Evolutionary conservation across 129 eudicot species (phyloP), one percentile per base, ranked within the genome.

Genomic region (Artemisia tridentata): DNA sequence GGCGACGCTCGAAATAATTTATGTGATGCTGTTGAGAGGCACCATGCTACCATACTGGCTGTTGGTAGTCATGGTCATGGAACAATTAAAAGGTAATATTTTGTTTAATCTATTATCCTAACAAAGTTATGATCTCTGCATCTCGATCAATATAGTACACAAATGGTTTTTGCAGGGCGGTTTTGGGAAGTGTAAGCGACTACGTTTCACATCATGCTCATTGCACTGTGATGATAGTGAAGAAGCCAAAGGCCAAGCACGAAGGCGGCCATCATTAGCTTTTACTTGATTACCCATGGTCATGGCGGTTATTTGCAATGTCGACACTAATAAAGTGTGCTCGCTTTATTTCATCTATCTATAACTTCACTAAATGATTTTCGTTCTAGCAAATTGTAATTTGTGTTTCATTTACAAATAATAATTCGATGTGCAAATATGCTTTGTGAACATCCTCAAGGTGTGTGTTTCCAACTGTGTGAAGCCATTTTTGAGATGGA

Each of bases 1-100:
- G 97, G 97, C 10, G 97, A 91, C 78, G 84, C 97, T 20, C 79
- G 97, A 68, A 84, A 86, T 62, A 87, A 82, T 62, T 80, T 91
- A 11, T 88, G 96, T 45, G 92, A 91, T 52, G 88, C 96, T 70
- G 97, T 91, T 12, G 97, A 91, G 58, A 84, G 76, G 82, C 86
- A 88, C 71, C 78, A 88, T 76, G 97, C 97, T 14, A 65, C 92
- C 67, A 76, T 91, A 50, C 72, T 91, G 67, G 93, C 87, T 65
- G 91, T 91, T 69, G 97, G 97, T 50, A 88, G 88, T 69, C 97
- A 91, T 76, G 97, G 97, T 46, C 82, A 88, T 77, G 97, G 97
- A 74, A 84, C 93, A 63, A 80, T 91, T 1, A 88, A 91, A 75
- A 88, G 97, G 97, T 91, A 80, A 48, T 14, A 5, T 0, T 4